Conservation (phyloP, 257 asterid genomes). For the Henckelia pumila region DNA sequence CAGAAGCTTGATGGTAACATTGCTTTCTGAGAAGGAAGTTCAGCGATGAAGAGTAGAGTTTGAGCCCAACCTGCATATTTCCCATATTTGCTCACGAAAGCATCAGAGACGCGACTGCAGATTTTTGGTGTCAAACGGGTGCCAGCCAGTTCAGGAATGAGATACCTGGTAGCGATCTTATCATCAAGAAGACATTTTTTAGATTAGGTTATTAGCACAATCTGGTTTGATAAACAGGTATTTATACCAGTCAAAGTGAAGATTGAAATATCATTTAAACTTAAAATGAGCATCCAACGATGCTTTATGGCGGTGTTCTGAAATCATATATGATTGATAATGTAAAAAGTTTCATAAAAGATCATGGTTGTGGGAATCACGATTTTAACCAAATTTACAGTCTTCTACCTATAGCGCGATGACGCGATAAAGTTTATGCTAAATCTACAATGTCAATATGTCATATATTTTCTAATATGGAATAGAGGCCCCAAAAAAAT, state of each 20-base stretch:
- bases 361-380: not conserved
- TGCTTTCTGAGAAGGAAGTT: slow-evolving; percentile 91
- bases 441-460: not conserved
- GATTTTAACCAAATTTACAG: too few species aligned
- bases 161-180: slow-evolving; percentile 84
- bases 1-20: slow-evolving; percentile 45
- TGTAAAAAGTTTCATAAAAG: too few species aligned
- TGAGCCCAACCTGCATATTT: slow-evolving; percentile 99
- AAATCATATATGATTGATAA: not conserved
- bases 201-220: not conserved
- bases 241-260: not conserved
- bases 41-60: slow-evolving; percentile 88
- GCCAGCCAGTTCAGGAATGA: slow-evolving; percentile 90
- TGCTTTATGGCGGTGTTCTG: not conserved
- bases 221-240: not conserved
- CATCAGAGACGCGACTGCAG: slow-evolving; percentile 67
- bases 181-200: slow-evolving; percentile 22
- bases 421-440: too few species aligned
- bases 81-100: slow-evolving; percentile 84
- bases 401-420: too few species aligned
- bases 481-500: not conserved
- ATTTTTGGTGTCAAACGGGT: slow-evolving; percentile 60
- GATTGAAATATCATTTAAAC: too few species aligned
- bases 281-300: not conserved
- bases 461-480: not conserved